Evolutionary conservation across 2,329 filamentous ascomycete species (phyloP).

Genomic region (Xylariales sp.): DNA sequence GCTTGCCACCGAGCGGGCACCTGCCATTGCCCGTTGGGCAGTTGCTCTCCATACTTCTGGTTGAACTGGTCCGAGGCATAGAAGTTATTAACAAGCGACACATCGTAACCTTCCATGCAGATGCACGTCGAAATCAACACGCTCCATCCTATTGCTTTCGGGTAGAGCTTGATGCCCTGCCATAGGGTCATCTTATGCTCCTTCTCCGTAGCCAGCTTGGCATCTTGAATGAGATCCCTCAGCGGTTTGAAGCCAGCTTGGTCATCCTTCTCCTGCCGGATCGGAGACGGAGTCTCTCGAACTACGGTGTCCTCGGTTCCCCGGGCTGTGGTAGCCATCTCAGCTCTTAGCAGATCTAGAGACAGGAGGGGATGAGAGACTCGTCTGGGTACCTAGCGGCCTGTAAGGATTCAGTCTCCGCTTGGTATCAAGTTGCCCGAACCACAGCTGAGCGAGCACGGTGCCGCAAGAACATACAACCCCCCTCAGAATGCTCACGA

Average conservation of each 20-base stretch:
- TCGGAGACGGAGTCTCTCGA: neutral
- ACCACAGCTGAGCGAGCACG: neutral
- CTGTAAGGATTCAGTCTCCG: neutral
- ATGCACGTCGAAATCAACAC: slow-evolving; percentile 86
- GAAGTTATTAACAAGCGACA: slow-evolving; percentile 78
- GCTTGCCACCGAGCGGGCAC: slow-evolving; percentile 60
- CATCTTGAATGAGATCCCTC: slow-evolving; percentile 37
- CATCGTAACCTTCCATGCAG: slow-evolving; percentile 86
- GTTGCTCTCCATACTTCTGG: slow-evolving; percentile 49
- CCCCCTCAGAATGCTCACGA: too few species aligned
- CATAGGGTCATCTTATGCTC: slow-evolving; percentile 67
- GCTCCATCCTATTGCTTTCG: slow-evolving; percentile 81
- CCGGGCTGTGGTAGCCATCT: neutral
- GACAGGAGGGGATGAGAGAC: neutral
- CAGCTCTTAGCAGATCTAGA: neutral
- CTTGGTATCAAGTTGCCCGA: slow-evolving; percentile 6
- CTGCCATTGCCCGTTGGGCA: slow-evolving; percentile 43
- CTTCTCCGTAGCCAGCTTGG: slow-evolving; percentile 50
- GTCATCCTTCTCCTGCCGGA: slow-evolving; percentile 6
- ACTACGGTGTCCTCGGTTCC: neutral
- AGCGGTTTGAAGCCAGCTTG: slow-evolving; percentile 19
- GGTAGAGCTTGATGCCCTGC: slow-evolving; percentile 77
- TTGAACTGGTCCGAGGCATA: slow-evolving; percentile 58
- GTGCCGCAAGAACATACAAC: too few species aligned
- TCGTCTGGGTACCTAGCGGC: neutral